A percentile compares a stretch with the other conserved stretches of the same genome.
These are phyloP conservation scores for Podospora australis DNA, from an alignment of 495 filamentous ascomycete genomes.

Conservation along the genomic window DNA sequence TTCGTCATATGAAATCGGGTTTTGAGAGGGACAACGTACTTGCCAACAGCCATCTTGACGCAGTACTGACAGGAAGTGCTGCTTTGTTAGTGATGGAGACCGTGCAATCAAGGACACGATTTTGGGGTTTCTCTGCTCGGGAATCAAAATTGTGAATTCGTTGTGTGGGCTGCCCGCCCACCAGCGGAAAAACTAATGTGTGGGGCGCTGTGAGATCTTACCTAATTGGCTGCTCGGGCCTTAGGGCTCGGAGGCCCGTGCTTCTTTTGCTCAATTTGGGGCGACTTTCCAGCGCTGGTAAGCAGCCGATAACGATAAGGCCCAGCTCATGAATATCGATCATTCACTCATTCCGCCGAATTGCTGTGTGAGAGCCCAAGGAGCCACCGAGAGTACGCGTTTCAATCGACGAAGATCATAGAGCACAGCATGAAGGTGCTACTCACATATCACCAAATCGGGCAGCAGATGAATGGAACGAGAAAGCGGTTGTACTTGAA, in stretches of 20 bases:
- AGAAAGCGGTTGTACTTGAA: no score
- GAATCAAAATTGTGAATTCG: conserved; percentile 30
- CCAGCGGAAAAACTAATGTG: conserved; percentile 26
- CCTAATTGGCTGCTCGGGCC: conserved; percentile 24
- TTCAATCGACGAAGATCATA: no score
- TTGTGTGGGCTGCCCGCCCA: conserved; percentile 29
- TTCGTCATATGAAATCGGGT: conserved; percentile 9
- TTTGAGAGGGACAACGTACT: conserved; percentile 51
- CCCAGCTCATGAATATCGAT: no score
- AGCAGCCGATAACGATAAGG: neutral
- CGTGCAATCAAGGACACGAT: conserved; percentile 28
- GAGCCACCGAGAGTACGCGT: no score
- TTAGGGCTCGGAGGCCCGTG: conserved; percentile 27
- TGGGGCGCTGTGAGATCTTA: conserved; percentile 20
- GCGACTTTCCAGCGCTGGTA: neutral
- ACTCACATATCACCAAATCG: no score
- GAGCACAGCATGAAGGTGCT: no score
- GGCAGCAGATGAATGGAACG: no score
- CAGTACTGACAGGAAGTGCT: conserved; percentile 30
- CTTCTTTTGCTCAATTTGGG: conserved; percentile 6
- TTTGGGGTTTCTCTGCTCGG: conserved; percentile 27
- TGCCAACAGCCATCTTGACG: conserved; percentile 87
- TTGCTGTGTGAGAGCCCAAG: no score
- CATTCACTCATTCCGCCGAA: no score
- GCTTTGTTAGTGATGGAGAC: conserved; percentile 31